A percentile compares a stretch with the other conserved stretches of the same genome.
phyloP scores from a whole-genome alignment of 225 moss, liverwort and hornwort species.

The Marchantia paleacea region DNA sequence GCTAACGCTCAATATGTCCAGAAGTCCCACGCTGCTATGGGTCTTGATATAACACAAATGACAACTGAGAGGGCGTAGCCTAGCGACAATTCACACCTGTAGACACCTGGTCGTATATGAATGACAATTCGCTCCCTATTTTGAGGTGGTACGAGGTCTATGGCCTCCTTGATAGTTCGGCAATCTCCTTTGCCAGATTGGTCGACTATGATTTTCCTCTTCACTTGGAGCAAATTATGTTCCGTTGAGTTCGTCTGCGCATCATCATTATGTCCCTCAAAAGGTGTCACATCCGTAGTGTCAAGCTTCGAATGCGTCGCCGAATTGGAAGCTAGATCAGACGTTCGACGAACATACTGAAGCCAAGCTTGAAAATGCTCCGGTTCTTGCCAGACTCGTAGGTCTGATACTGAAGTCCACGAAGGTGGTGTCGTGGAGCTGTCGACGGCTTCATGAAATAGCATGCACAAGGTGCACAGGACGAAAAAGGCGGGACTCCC shows the following conservation, averaged over 20 bases:
- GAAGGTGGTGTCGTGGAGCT: too few relatives aligned
- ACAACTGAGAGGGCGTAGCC: background rate
- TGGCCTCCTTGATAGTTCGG: slow-evolving; percentile 53
- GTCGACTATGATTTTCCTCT: slow-evolving; percentile 47
- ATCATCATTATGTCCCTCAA: background rate
- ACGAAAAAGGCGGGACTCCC: too few relatives aligned
- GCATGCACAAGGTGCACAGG: too few relatives aligned
- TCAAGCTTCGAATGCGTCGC: background rate
- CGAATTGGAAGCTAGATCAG: background rate
- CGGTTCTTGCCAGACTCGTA: too few relatives aligned
- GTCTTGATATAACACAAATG: too few relatives aligned
- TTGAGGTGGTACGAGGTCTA: slow-evolving; percentile 42
- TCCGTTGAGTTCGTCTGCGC: background rate
- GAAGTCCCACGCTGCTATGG: background rate
- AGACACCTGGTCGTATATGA: slow-evolving; percentile 46
- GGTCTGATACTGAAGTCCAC: too few relatives aligned
- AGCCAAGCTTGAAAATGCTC: background rate
- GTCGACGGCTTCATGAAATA: too few relatives aligned
- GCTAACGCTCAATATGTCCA: background rate
- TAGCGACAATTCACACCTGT: slow-evolving; percentile 31
- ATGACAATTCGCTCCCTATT: slow-evolving; percentile 48
- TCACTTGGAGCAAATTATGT: slow-evolving; percentile 8
- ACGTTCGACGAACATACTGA: background rate
- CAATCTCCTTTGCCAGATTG: slow-evolving; percentile 54
- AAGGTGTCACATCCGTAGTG: too few relatives aligned